These are phyloP conservation scores for Brassica cretica DNA, from an alignment of 345 rosid genomes.

Conservation along the genomic window DNA sequence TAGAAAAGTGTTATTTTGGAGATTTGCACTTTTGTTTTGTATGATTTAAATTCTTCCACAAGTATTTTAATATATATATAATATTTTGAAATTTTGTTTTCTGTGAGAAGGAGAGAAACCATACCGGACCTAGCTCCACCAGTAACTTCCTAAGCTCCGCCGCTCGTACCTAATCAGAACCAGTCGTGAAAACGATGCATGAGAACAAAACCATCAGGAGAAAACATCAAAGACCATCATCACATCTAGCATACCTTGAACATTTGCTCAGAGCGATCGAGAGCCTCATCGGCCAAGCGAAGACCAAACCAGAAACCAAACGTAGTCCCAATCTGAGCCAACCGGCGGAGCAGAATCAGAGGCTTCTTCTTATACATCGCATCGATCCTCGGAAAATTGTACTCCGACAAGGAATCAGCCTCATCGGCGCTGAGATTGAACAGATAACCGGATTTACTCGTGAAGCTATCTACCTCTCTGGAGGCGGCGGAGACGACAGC, in stretches of 20 bases:
- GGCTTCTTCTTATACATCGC: constrained; percentile 67
- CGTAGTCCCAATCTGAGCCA: constrained; percentile 66
- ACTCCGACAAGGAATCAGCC: constrained; percentile 61
- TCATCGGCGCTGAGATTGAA: constrained; percentile 65
- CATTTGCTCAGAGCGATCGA: constrained; percentile 69
- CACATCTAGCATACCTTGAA: constrained; percentile 52
- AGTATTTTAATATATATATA: not conserved
- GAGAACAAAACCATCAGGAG: not conserved
- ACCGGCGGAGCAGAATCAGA: constrained; percentile 63
- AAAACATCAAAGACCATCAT: not conserved
- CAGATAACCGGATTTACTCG: constrained; percentile 80
- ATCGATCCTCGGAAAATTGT: constrained; percentile 51
- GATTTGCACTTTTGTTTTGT: too few relatives aligned
- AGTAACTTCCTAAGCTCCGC: constrained; percentile 80
- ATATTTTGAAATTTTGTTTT: not conserved
- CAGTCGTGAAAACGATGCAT: constrained; percentile 4
- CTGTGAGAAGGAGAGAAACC: constrained; percentile 13
- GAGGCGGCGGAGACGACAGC: constrained; percentile 33
- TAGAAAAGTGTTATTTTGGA: too few relatives aligned
- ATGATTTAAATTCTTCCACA: not conserved
- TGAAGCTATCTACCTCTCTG: constrained; percentile 64
- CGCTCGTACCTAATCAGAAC: constrained; percentile 69
- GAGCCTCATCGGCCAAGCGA: constrained; percentile 60
- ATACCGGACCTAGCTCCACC: constrained; percentile 89
- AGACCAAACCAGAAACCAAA: constrained; percentile 77